A percentile compares a stretch with the other conserved stretches of the same genome.
Evolutionary conservation across 148 eudicot species (phyloP).

Genomic region (Talinum fruticosum): DNA sequence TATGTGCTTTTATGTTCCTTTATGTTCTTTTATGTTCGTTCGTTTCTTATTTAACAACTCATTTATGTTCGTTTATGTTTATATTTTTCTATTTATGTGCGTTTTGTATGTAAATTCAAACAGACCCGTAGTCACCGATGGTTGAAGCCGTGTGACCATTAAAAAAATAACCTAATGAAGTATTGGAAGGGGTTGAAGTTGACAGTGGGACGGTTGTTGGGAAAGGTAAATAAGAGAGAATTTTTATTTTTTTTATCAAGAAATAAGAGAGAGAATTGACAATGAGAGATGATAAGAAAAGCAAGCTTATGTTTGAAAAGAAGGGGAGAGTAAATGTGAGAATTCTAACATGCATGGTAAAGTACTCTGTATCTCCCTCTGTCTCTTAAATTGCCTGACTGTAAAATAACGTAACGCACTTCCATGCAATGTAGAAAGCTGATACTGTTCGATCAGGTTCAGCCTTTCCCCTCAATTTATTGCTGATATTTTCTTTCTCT

Average conservation of each 20-base stretch:
- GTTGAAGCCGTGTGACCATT: too few relatives aligned
- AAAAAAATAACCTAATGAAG: too few relatives aligned
- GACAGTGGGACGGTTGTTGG: not conserved
- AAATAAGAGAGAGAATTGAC: not conserved
- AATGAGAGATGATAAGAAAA: not conserved
- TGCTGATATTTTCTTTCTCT: not conserved
- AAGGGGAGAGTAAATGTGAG: not conserved
- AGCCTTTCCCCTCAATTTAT: not conserved
- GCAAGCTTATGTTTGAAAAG: not conserved
- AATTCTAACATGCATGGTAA: slow-evolving; percentile 1
- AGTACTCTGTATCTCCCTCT: not conserved
- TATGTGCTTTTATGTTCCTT: too few relatives aligned
- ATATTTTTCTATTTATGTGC: too few relatives aligned
- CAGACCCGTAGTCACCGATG: too few relatives aligned
- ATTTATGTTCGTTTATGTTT: too few relatives aligned
- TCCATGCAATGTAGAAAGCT: slow-evolving; percentile 18
- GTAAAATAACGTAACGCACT: slow-evolving; percentile 2
- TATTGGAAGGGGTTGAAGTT: too few relatives aligned
- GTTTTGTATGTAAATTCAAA: too few relatives aligned
- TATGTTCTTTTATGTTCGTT: too few relatives aligned
- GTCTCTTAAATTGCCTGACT: not conserved
- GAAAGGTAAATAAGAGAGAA: not conserved
- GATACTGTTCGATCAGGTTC: not conserved
- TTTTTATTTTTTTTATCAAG: too few relatives aligned
- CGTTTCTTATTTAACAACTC: too few relatives aligned